phyloP scores from a whole-genome alignment of 2,329 filamentous ascomycete species.

The Fusarium proliferatum region DNA sequence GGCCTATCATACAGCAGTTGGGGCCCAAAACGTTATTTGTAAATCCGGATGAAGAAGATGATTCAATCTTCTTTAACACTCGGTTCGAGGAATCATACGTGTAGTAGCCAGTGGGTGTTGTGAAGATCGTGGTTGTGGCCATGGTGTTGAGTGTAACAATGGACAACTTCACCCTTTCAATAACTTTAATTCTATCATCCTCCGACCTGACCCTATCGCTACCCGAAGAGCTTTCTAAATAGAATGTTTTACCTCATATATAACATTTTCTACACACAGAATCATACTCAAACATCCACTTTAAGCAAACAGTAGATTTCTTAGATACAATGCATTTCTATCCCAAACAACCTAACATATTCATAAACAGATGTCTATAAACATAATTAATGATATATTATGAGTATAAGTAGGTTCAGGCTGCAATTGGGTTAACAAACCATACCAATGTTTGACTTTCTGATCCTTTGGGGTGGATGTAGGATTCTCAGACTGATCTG shows the following conservation, averaged over 20 bases:
- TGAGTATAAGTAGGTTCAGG: background rate
- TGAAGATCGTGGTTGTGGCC: background rate
- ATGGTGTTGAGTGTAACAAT: background rate
- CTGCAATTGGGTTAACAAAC: background rate
- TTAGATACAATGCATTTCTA: background rate
- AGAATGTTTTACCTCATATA: too few species aligned
- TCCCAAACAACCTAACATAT: background rate
- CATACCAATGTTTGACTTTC: background rate
- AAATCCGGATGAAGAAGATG: background rate
- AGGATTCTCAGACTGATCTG: too few species aligned
- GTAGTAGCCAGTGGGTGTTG: background rate
- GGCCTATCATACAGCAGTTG: background rate
- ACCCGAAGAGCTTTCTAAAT: too few species aligned
- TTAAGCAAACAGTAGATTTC: background rate
- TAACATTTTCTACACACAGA: background rate
- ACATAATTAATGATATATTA: background rate
- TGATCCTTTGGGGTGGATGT: background rate
- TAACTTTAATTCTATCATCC: background rate
- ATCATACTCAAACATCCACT: background rate
- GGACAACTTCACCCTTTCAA: background rate
- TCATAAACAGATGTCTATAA: fast-evolving
- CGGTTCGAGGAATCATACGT: background rate
- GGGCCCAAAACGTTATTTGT: too few species aligned
- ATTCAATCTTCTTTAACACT: background rate
- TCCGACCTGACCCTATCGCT: background rate